phyloP scores from a whole-genome alignment of 2,329 filamentous ascomycete genomes.

The Verticillium dahliae region DNA sequence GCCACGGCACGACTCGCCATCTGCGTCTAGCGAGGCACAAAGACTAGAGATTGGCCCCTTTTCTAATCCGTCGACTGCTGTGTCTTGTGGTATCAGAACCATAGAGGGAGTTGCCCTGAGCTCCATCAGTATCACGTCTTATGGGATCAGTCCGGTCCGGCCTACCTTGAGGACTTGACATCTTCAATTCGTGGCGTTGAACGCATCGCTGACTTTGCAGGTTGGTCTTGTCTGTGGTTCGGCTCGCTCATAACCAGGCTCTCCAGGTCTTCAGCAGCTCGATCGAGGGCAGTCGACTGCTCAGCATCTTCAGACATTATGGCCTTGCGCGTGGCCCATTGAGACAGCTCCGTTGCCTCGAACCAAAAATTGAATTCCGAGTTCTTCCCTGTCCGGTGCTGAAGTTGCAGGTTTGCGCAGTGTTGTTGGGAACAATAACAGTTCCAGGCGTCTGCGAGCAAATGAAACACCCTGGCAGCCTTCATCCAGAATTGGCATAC shows the following conservation, averaged over 20 bases:
- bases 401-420: conserved; percentile 15
- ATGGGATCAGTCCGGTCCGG: neutral
- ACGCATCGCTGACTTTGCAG: neutral
- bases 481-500: conserved; percentile 19
- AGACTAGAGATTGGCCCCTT: conserved; percentile 5
- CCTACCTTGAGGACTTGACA: neutral
- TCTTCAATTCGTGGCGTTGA: neutral
- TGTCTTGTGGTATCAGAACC: neutral
- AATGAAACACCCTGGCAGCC: conserved; percentile 15
- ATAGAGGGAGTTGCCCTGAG: neutral
- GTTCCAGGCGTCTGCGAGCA: conserved; percentile 14
- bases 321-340: conserved; percentile 5
- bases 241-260: neutral
- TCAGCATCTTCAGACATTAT: conserved; percentile 5
- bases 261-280: neutral
- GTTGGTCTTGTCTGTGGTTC: neutral
- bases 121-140: neutral
- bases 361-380: conserved; percentile 14
- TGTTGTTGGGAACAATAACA: conserved; percentile 16
- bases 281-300: neutral
- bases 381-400: conserved; percentile 13
- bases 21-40: conserved; percentile 4
- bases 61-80: neutral
- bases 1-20: conserved; percentile 7
- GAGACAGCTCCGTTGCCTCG: neutral